Evolutionary conservation across 768 basidiomycete genomes (phyloP).

Genomic region (Amanita jacksonii): DNA sequence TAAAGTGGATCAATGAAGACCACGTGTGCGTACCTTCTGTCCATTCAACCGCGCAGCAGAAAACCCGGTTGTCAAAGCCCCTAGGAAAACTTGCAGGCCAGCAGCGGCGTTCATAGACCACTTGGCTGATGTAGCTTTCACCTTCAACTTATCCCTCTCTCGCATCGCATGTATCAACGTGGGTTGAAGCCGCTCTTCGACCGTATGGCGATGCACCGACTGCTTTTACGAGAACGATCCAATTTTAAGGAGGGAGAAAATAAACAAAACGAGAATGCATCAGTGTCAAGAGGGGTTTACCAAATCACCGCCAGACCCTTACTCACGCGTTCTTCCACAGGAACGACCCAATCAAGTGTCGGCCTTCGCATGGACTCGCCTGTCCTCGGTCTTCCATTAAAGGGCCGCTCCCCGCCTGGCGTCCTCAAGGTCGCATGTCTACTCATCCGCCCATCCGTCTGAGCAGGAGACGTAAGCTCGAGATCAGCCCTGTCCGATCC

Average conservation of each 20-base stretch:
- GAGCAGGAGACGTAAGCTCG: not conserved
- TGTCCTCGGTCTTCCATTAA: constrained; percentile 11
- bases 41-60: constrained; percentile 35
- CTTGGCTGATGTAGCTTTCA: constrained; percentile 34
- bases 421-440: not conserved
- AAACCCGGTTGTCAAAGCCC: constrained; percentile 58
- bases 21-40: constrained; percentile 23
- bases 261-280: too few species aligned
- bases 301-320: constrained; percentile 15
- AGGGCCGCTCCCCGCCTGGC: not conserved
- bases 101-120: constrained; percentile 41
- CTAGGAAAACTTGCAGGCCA: constrained; percentile 51
- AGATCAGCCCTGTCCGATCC: not conserved
- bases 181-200: constrained; percentile 44
- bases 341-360: constrained; percentile 31
- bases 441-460: constrained; percentile 1
- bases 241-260: too few species aligned
- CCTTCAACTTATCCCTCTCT: constrained; percentile 36
- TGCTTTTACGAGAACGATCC: too few species aligned
- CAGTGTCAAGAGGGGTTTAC: not conserved
- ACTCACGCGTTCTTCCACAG: constrained; percentile 17
- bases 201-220: constrained; percentile 21
- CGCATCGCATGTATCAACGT: constrained; percentile 39
- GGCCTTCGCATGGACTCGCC: constrained; percentile 18
- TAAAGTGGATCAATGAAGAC: not conserved